Evolutionary conservation across 305 asterid genomes (phyloP).

Genomic region (Fraxinus greggii): DNA sequence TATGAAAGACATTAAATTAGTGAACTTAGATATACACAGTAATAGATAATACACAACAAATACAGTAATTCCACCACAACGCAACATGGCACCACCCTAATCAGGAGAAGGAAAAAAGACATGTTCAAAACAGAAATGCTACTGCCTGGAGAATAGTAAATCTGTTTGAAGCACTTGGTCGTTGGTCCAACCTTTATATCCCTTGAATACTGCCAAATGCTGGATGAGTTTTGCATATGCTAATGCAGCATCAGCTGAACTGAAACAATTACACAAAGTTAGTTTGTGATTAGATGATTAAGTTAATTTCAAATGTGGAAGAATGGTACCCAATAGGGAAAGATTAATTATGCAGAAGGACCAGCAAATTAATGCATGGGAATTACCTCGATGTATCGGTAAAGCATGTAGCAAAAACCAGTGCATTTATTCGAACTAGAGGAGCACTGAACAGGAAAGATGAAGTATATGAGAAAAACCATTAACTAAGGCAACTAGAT

Average conservation of each 20-base stretch:
- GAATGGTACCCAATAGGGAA: slow-evolving; percentile 10
- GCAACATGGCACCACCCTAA: slow-evolving; percentile 6
- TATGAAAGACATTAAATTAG: neutral
- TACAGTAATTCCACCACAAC: slow-evolving; percentile 5
- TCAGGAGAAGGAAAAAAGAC: slow-evolving; percentile 6
- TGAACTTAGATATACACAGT: neutral
- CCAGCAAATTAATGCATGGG: slow-evolving; percentile 4
- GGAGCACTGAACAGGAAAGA: slow-evolving; percentile 65
- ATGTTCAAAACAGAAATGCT: slow-evolving; percentile 9
- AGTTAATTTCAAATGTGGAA: slow-evolving; percentile 4
- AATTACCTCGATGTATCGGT: slow-evolving; percentile 79
- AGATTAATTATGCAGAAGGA: slow-evolving; percentile 18
- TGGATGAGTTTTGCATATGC: slow-evolving; percentile 92
- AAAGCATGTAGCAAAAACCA: slow-evolving; percentile 78
- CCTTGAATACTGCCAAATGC: slow-evolving; percentile 76
- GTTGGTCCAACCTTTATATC: slow-evolving; percentile 69
- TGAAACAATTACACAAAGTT: slow-evolving; percentile 35
- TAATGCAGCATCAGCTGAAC: slow-evolving; percentile 74
- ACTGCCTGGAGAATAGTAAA: slow-evolving; percentile 7
- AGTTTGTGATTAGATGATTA: slow-evolving; percentile 9
- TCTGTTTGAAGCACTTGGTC: slow-evolving; percentile 13
- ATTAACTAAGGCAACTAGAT: neutral
- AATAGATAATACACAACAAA: slow-evolving; percentile 9
- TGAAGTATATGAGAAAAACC: slow-evolving; percentile 29
- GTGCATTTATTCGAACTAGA: slow-evolving; percentile 76